A percentile compares a stretch with the other conserved stretches of the same genome.
Evolutionary conservation across 768 basidiomycete genomes (phyloP).

Genomic region (Amanita molliuscula): DNA sequence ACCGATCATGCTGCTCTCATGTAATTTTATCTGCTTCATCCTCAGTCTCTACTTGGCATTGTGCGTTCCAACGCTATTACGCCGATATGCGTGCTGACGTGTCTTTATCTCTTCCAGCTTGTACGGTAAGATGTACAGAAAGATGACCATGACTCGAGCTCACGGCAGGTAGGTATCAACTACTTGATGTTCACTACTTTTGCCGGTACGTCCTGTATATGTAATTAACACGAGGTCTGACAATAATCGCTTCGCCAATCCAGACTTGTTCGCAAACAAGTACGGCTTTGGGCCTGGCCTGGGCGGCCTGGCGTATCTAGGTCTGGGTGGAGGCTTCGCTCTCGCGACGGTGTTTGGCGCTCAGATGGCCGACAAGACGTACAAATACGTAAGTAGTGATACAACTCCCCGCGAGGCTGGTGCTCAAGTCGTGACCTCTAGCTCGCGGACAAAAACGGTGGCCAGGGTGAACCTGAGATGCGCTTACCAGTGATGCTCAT

Average conservation of each 20-base stretch:
- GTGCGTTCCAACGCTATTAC: constrained; percentile 27
- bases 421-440: constrained; percentile 10
- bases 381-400: constrained; percentile 28
- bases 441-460: constrained; percentile 44
- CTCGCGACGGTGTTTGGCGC: constrained; percentile 38
- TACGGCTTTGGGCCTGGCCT: constrained; percentile 44
- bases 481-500: constrained; percentile 65
- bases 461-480: constrained; percentile 64
- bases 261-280: constrained; percentile 33
- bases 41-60: constrained; percentile 63
- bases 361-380: constrained; percentile 35
- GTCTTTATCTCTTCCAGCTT: constrained; percentile 22
- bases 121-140: constrained; percentile 30
- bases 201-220: constrained; percentile 27
- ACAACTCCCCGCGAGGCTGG: background rate
- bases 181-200: constrained; percentile 70
- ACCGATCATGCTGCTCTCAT: constrained; percentile 46
- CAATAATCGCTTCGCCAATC: constrained; percentile 5
- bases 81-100: background rate
- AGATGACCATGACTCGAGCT: background rate
- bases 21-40: constrained; percentile 60
- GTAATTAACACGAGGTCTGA: background rate
- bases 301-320: constrained; percentile 44
- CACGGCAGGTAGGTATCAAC: constrained; percentile 35
- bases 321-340: constrained; percentile 46